Evolutionary conservation across 78 protist genomes (phyloP).

Genomic region (Dictyostelium intermedium): DNA sequence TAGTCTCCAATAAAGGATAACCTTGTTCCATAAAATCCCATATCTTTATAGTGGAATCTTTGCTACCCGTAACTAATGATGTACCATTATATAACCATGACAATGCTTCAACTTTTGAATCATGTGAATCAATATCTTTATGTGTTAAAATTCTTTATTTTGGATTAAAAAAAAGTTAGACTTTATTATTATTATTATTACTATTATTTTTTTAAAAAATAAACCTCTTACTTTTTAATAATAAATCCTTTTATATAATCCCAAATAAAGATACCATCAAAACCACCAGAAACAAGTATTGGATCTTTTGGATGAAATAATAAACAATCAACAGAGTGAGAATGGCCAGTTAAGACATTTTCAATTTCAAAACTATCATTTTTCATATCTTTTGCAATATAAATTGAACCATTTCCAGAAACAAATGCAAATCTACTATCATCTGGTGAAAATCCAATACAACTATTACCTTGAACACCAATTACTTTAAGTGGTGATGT

Average conservation of each 20-base stretch:
- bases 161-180: not conserved
- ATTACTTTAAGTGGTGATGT: not conserved
- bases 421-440: constrained; percentile 14
- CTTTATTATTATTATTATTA: not conserved
- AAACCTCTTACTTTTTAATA: not conserved
- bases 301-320: constrained; percentile 13
- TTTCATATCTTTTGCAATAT: constrained; percentile 1
- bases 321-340: not conserved
- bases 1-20: not conserved
- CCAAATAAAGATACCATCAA: constrained; percentile 21
- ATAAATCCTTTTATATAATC: constrained; percentile 7
- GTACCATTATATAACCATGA: constrained; percentile 14
- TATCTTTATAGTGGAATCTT: not conserved
- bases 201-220: not conserved
- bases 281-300: constrained; percentile 9
- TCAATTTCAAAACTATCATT: not conserved
- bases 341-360: constrained; percentile 1
- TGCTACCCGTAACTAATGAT: not conserved
- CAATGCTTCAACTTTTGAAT: constrained; percentile 1
- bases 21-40: not conserved
- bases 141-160: not conserved
- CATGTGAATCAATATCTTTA: constrained; percentile 13
- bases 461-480: constrained; percentile 2
- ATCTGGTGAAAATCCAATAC: not conserved
- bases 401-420: constrained; percentile 9